Base-by-base conservation (phyloP, 768 basidiomycete genomes). In the Solioccasus polychromus region DNA sequence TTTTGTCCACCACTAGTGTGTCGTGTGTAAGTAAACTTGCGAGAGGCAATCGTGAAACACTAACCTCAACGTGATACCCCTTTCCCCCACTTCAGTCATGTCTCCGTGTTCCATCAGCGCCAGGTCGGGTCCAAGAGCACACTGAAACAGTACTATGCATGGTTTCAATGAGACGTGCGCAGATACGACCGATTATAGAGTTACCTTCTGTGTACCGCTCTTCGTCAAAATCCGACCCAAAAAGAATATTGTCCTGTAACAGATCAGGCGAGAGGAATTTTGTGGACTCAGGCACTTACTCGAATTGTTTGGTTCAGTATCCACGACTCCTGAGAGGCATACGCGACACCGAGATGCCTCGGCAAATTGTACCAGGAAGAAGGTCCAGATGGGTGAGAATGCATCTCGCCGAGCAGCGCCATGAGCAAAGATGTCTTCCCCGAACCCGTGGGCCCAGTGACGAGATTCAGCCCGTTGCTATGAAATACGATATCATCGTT, bases 281-380 rank as follows among this genome's bases (percentile, higher is more conserved):
- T 14, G 5, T 17, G 5, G 5, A 22, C 8, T 8, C 3, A 18
- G 14, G 20, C 17, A 20, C 30, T 18, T 25, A 80, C 82, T 58
- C 69, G 72, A 38, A 88, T 85, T 0, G 85, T 88, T 47, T 82
- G 83, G 53, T 88, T 90, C 60, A 83, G 77, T 6, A 91, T 81
- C 88, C 88, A 94, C 3, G 85, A 81, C 59, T 90, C 88, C 61
- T 94, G 90, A 4, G 85, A 83, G 8, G 84, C 85, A 59, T 88
- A 91, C 3, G 87, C 81, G 32, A 93, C 74, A 5, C 88, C 87
- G 2, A 72, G 71, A 5, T 68, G 67, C 3, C 86, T 71, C 22
- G 89, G 88, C 8, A 91, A 74, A 50, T 77, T 80, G 61, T 74
- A 85, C 75, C 78, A 85, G 0, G 85, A 80, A 34, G 76, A 74